Conservation (phyloP, 1,284 basidiomycete genomes). For the Ceratobasidium sp. region DNA sequence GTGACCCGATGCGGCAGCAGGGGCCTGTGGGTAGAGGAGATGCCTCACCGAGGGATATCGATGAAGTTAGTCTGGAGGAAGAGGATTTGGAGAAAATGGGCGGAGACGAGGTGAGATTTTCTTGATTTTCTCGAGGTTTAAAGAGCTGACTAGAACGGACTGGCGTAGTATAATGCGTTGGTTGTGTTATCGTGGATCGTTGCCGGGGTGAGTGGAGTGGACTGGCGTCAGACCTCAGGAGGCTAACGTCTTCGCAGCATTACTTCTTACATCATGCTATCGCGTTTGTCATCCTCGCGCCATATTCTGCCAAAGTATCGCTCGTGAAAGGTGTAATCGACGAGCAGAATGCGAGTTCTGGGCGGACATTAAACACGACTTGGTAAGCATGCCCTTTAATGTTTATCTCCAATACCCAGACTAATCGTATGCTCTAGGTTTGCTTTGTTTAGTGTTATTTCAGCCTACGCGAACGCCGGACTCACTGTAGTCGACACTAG, state of each 20-base stretch:
- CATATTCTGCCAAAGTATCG: slow-evolving; percentile 38
- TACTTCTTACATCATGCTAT: slow-evolving; percentile 22
- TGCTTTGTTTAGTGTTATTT: slow-evolving; percentile 34
- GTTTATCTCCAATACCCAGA: too few relatives aligned
- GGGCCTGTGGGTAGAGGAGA: neutral
- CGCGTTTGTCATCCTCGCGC: slow-evolving; percentile 35
- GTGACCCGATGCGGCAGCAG: neutral
- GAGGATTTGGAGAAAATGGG: slow-evolving; percentile 41
- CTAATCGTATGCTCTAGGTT: slow-evolving; percentile 13
- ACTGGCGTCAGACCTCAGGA: neutral
- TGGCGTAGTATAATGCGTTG: slow-evolving; percentile 31
- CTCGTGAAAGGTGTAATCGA: slow-evolving; percentile 24
- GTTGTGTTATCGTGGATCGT: slow-evolving; percentile 43
- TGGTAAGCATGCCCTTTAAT: neutral
- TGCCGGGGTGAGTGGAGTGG: slow-evolving; percentile 23
- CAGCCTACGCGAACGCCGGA: slow-evolving; percentile 82
- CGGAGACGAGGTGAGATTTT: slow-evolving; percentile 28
- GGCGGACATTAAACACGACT: slow-evolving; percentile 20
- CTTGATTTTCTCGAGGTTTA: neutral
- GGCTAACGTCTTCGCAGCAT: neutral
- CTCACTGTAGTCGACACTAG: slow-evolving; percentile 86
- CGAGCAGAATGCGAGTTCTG: slow-evolving; percentile 27
- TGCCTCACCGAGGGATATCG: neutral
- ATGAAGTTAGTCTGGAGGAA: slow-evolving; percentile 39
- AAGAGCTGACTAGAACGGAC: neutral